Evolutionary conservation across 306 rosid species (phyloP).

Genomic region (Citrullus amarus): DNA sequence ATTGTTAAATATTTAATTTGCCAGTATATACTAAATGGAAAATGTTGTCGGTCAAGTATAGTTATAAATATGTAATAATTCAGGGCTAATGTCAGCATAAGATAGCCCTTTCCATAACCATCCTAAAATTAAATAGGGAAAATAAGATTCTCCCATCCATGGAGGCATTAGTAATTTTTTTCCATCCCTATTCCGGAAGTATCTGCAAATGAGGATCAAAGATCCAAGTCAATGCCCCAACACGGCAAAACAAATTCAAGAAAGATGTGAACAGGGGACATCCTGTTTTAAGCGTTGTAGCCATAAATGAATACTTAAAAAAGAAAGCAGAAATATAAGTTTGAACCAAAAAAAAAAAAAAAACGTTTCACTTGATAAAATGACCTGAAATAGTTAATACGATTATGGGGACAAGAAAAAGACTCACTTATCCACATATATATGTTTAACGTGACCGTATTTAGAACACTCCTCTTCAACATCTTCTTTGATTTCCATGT

Average conservation of each 20-base stretch:
- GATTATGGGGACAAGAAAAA: not conserved
- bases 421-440: constrained; percentile 92
- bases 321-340: not conserved
- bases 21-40: not conserved
- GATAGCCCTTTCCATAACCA: not conserved
- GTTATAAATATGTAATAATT: not conserved
- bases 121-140: not conserved
- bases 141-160: constrained; percentile 4
- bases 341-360: not conserved
- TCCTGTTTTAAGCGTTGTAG: not conserved
- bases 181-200: constrained; percentile 5
- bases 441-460: constrained; percentile 81
- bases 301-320: not conserved
- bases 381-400: not conserved
- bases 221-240: constrained; percentile 3
- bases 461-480: constrained; percentile 95
- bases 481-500: constrained; percentile 79
- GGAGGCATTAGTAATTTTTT: not conserved
- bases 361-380: not conserved
- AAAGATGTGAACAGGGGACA: not conserved
- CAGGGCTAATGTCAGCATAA: not conserved
- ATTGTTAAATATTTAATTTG: not conserved
- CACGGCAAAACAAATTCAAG: not conserved
- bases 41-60: not conserved
- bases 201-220: constrained; percentile 7